Percentiles rank a stretch among this genome's conserved stretches.
These are phyloP conservation scores for Dittrichia graveolens DNA, from an alignment of 129 eudicot genomes.

Conservation along the genomic window DNA sequence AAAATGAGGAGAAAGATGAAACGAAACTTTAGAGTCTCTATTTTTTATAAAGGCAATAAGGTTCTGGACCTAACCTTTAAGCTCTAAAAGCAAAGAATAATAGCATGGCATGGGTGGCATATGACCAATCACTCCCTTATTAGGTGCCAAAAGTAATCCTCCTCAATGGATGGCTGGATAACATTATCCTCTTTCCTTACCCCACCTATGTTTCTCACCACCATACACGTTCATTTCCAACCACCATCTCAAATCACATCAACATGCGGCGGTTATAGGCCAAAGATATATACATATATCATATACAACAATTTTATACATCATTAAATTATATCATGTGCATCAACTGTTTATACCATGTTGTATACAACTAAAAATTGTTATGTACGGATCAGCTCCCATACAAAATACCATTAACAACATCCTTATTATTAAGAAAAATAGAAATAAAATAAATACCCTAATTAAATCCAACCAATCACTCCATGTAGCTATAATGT, in stretches of 20 bases:
- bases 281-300: too few species aligned
- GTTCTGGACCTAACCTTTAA: conserved; percentile 21
- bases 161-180: conserved; percentile 29
- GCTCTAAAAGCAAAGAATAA: conserved; percentile 21
- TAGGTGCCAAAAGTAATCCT: conserved; percentile 26
- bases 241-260: conserved; percentile 4
- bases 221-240: conserved; percentile 25
- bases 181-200: conserved; percentile 28
- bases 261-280: background rate
- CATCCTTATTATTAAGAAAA: too few species aligned
- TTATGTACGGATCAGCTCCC: too few species aligned
- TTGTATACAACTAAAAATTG: too few species aligned
- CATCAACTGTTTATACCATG: too few species aligned
- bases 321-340: too few species aligned
- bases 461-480: background rate
- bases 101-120: conserved; percentile 23
- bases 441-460: too few species aligned
- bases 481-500: too few species aligned
- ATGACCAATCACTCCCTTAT: conserved; percentile 21
- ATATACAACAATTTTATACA: too few species aligned
- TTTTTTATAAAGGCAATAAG: conserved; percentile 17
- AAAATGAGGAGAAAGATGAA: background rate
- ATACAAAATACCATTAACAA: too few species aligned
- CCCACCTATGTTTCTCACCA: conserved; percentile 28
- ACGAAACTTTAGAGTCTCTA: conserved; percentile 3